These are phyloP conservation scores for Chlamydomonas sp. DNA, from an alignment of 139 green algal species.

Conservation along the genomic window DNA sequence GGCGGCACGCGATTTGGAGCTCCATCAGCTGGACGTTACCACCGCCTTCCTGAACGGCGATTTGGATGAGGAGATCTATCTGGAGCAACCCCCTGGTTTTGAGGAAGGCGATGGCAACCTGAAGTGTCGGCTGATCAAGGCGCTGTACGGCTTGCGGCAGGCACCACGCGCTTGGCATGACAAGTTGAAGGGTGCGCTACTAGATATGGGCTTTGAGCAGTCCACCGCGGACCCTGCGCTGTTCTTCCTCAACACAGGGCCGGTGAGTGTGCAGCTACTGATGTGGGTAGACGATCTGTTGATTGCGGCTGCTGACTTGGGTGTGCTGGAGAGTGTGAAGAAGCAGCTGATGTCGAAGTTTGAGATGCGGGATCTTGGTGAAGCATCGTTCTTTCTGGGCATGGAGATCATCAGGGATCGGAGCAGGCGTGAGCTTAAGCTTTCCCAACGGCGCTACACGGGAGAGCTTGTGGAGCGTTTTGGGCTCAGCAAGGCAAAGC, in stretches of 20 bases:
- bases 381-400: neutral
- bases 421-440: neutral
- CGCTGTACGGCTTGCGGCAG: constrained; percentile 57
- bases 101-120: neutral
- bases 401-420: constrained; percentile 13
- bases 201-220: constrained; percentile 26
- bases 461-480: neutral
- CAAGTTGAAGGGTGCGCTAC: constrained; percentile 31
- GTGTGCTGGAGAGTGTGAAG: neutral
- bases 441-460: neutral
- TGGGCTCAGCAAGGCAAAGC: constrained; percentile 8
- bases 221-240: constrained; percentile 38
- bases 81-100: constrained; percentile 38
- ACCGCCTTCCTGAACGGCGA: constrained; percentile 65
- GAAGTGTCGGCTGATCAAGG: constrained; percentile 28
- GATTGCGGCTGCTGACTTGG: neutral
- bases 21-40: constrained; percentile 52
- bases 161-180: constrained; percentile 46
- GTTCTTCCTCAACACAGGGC: constrained; percentile 3
- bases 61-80: constrained; percentile 53
- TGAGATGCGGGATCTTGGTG: neutral
- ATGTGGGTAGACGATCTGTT: constrained; percentile 49
- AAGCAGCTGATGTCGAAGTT: neutral
- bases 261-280: constrained; percentile 9
- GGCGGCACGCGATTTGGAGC: constrained; percentile 13